Percentiles rank a stretch among this genome's conserved stretches.
These are phyloP conservation scores for Silybum marianum DNA, from an alignment of 129 eudicot species.

Conservation along the genomic window DNA sequence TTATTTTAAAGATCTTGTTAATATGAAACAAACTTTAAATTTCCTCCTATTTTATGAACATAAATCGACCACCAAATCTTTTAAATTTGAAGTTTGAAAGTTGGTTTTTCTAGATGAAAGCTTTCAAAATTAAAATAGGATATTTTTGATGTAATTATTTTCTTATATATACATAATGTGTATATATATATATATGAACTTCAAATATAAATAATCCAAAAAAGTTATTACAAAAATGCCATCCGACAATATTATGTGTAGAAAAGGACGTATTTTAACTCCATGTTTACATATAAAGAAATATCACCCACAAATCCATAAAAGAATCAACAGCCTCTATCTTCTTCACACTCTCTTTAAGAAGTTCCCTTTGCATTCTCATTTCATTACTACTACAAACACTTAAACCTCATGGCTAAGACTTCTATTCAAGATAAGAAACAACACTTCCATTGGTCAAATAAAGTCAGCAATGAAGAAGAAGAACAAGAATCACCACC, in stretches of 20 bases:
- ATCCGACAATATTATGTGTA: constrained; percentile 1
- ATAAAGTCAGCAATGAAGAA: constrained; percentile 66
- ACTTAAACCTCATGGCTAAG: constrained; percentile 59
- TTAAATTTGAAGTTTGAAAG: background rate
- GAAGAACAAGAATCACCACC: constrained; percentile 31
- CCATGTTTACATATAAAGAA: constrained; percentile 33
- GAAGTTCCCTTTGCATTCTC: constrained; percentile 37
- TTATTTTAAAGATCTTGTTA: background rate
- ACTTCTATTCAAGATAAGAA: constrained; percentile 47
- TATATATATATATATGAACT: no score
- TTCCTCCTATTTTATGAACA: background rate
- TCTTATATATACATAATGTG: no score
- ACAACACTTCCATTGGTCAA: constrained; percentile 78
- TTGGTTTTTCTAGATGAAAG: background rate
- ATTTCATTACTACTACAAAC: constrained; percentile 13
- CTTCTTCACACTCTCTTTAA: constrained; percentile 46
- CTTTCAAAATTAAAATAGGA: background rate
- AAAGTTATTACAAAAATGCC: background rate
- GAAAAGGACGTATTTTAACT: constrained; percentile 16
- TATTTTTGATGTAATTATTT: no score
- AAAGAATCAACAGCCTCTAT: constrained; percentile 31
- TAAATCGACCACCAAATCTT: background rate
- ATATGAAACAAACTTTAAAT: background rate
- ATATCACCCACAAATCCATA: constrained; percentile 33
- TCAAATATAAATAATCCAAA: no score